Evolutionary conservation across 139 green algal species (phyloP), one percentile per base, ranked within the genome.

Genomic region (Chlorella sp.): DNA sequence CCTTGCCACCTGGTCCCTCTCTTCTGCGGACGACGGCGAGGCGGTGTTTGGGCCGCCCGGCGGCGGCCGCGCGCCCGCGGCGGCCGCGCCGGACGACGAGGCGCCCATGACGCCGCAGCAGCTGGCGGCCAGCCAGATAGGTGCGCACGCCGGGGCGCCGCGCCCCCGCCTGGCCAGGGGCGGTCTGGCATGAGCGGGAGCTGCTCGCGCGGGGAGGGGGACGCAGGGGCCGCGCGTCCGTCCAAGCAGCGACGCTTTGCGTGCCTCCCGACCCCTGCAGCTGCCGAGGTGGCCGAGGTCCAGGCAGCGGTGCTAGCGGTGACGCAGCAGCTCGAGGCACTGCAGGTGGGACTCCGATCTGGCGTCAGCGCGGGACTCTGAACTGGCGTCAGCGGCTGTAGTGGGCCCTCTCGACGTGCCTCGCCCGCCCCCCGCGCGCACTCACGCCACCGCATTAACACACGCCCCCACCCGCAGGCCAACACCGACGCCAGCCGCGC

Each of bases 271-370:
- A 40, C 36, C 40, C 12, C 9, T 62, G 73, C 86, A 88, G 88
- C 80, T 1, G 82, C 85, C 31, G 87, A 93, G 73, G 84, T 93
- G 77, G 76, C 82, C 2, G 89, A 92, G 78, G 87, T 93, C 42
- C 77, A 83, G 19, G 82, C 71, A 19, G 87, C 89, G 8, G 88
- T 92, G 11, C 67, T 63, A 5, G 71, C 72, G 0, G 67, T 94
- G 15, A 86, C 83, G 71, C 29, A n/a, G 12, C 60, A 80, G 5
- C 78, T 94, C 42, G 83, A 85, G 23, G 82, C 73, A 2, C 73
- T 94, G 67, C 69, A 75, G n/a, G n/a, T n/a, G n/a, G n/a, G n/a
- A n/a, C n/a, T n/a, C n/a, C n/a, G n/a, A n/a, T n/a, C n/a, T n/a
- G n/a, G n/a, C n/a, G n/a, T n/a, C n/a, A n/a, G n/a, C n/a, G n/a